phyloP scores from a whole-genome alignment of 2,329 filamentous ascomycete species.

The Botrytis deweyae region DNA sequence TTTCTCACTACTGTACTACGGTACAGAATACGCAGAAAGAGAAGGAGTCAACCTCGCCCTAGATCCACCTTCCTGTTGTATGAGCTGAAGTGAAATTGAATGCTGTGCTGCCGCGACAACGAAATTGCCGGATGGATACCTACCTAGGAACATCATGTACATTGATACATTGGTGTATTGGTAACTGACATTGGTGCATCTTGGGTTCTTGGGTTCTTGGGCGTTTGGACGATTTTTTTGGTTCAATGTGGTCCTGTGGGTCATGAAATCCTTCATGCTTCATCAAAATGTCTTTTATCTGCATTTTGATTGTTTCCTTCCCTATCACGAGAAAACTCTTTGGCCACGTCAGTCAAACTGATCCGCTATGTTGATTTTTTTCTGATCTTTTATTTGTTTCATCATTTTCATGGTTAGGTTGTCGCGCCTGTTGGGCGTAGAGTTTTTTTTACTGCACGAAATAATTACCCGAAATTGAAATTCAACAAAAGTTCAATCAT shows the following conservation, averaged over 20 bases:
- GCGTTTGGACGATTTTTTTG: background rate
- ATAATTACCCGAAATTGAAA: constrained; percentile 10
- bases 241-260: background rate
- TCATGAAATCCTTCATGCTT: constrained; percentile 2
- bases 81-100: constrained; percentile 13
- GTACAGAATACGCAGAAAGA: constrained; percentile 1
- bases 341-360: constrained; percentile 14
- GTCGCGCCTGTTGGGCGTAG: constrained; percentile 9
- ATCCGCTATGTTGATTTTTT: constrained; percentile 3
- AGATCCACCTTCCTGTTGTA: constrained; percentile 19
- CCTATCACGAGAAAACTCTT: constrained; percentile 16
- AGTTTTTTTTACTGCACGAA: background rate
- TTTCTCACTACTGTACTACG: background rate
- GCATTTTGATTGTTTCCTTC: constrained; percentile 3
- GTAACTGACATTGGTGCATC: background rate
- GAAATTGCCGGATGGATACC: constrained; percentile 4
- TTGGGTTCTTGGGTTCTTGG: background rate
- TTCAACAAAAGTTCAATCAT: background rate
- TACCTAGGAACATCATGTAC: background rate
- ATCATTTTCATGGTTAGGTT: constrained; percentile 14
- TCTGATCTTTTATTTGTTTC: background rate
- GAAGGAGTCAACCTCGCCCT: constrained; percentile 1
- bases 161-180: background rate
- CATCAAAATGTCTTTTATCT: background rate
- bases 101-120: background rate